Conservation (phyloP, 1,284 basidiomycete genomes). For the Ceratobasidium papillatum region DNA sequence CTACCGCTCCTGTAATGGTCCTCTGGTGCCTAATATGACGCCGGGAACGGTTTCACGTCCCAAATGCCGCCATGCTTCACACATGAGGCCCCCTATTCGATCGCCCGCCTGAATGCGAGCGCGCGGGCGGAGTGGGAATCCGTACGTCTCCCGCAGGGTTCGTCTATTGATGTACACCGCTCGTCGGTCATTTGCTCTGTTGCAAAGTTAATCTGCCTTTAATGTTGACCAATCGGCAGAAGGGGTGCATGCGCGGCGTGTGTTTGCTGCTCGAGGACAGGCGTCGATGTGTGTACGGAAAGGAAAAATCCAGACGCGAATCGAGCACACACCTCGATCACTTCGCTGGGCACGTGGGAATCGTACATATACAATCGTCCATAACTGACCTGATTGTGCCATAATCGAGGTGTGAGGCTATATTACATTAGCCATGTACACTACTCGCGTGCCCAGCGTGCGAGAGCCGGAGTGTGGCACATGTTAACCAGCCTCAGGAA, state of each 20-base stretch:
- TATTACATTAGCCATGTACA: conserved; percentile 24
- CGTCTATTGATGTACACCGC: conserved; percentile 17
- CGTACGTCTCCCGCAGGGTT: background rate
- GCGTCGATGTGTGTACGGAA: background rate
- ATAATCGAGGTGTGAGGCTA: conserved; percentile 37
- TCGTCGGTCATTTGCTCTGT: background rate
- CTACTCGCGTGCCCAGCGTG: conserved; percentile 30
- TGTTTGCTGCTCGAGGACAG: background rate
- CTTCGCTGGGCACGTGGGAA: conserved; percentile 28
- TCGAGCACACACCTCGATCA: conserved; percentile 27
- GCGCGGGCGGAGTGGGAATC: conserved; percentile 36
- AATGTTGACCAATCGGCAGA: background rate
- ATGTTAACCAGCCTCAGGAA: background rate
- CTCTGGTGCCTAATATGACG: conserved; percentile 41
- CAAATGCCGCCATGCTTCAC: conserved; percentile 31
- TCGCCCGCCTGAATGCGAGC: conserved; percentile 26
- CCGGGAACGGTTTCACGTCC: conserved; percentile 36
- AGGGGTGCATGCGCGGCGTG: background rate
- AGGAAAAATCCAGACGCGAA: conserved; percentile 23
- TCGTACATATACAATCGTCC: conserved; percentile 15
- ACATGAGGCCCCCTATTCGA: conserved; percentile 41
- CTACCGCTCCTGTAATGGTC: conserved; percentile 30
- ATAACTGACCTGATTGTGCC: conserved; percentile 33
- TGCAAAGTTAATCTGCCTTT: conserved; percentile 19
- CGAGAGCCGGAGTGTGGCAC: conserved; percentile 17